A percentile compares a stretch with the other conserved stretches of the same genome.
Evolutionary conservation across 768 basidiomycete species (phyloP).

Genomic region (Hebeloma cylindrosporum): DNA sequence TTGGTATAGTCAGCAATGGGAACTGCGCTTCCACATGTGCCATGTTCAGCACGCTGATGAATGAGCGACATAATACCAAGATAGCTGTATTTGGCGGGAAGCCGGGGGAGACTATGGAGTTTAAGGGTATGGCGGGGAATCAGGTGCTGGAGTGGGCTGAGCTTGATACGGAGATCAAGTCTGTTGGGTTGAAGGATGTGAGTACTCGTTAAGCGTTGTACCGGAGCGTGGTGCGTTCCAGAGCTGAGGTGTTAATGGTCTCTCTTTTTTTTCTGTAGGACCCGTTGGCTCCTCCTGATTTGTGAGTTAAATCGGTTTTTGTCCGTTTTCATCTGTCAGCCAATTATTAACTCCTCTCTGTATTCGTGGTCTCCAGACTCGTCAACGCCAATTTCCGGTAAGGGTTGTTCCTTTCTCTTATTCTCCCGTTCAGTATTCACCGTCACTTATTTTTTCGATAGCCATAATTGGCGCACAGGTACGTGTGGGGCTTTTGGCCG

Average conservation of each 20-base stretch:
- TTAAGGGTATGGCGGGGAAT: conserved; percentile 62
- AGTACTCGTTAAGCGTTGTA: conserved; percentile 12
- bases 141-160: conserved; percentile 64
- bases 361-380: conserved; percentile 26
- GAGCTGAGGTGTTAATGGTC: not conserved
- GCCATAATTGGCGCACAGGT: conserved; percentile 53
- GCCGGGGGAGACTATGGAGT: conserved; percentile 49
- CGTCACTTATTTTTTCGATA: conserved; percentile 10
- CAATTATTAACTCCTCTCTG: no score
- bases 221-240: not conserved
- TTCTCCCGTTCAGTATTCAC: not conserved
- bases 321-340: not conserved
- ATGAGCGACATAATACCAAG: conserved; percentile 51
- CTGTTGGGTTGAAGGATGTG: conserved; percentile 50
- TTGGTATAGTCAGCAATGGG: conserved; percentile 38
- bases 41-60: conserved; percentile 63
- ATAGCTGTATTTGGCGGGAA: conserved; percentile 60
- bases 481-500: conserved; percentile 10
- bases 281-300: conserved; percentile 41
- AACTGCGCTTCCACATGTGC: conserved; percentile 64
- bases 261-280: conserved; percentile 27
- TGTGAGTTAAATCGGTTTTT: conserved; percentile 32
- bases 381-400: conserved; percentile 46
- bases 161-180: conserved; percentile 61
- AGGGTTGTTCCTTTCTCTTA: conserved; percentile 8